These are phyloP conservation scores for Arabidopsis arenosa DNA, from an alignment of 345 rosid genomes.

Conservation along the genomic window DNA sequence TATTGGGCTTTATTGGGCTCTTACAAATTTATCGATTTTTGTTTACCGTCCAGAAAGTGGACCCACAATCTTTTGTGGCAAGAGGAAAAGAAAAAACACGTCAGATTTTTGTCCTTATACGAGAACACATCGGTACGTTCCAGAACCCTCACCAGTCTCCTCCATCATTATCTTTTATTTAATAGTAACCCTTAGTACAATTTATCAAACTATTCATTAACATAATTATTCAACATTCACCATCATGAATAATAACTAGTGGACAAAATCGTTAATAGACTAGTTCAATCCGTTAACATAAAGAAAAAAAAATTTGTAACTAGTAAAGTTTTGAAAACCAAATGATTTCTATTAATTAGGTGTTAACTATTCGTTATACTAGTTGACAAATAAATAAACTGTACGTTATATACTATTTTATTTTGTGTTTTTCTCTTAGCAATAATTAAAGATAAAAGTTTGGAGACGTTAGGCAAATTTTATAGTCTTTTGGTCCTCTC, in stretches of 20 bases:
- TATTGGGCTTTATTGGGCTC: slow-evolving; percentile 28
- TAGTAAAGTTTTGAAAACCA: too few relatives aligned
- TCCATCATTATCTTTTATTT: slow-evolving; percentile 15
- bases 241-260: neutral
- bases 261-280: too few relatives aligned
- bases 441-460: neutral
- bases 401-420: neutral
- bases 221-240: neutral
- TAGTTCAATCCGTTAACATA: too few relatives aligned
- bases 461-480: slow-evolving; percentile 33
- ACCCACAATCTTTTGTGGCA: slow-evolving; percentile 16
- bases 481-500: neutral
- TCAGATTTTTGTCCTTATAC: slow-evolving; percentile 29
- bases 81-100: slow-evolving; percentile 27
- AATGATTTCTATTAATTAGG: neutral
- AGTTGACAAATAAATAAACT: neutral
- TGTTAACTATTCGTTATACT: slow-evolving; percentile 6
- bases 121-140: slow-evolving; percentile 33
- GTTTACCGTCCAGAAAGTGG: slow-evolving; percentile 29
- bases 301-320: too few relatives aligned
- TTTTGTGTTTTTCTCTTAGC: neutral
- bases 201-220: neutral
- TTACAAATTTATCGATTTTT: neutral
- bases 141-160: slow-evolving; percentile 28
- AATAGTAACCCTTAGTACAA: neutral